These are phyloP conservation scores for Aspergillus sp. DNA, from an alignment of 2,329 filamentous ascomycete genomes.

Conservation along the genomic window DNA sequence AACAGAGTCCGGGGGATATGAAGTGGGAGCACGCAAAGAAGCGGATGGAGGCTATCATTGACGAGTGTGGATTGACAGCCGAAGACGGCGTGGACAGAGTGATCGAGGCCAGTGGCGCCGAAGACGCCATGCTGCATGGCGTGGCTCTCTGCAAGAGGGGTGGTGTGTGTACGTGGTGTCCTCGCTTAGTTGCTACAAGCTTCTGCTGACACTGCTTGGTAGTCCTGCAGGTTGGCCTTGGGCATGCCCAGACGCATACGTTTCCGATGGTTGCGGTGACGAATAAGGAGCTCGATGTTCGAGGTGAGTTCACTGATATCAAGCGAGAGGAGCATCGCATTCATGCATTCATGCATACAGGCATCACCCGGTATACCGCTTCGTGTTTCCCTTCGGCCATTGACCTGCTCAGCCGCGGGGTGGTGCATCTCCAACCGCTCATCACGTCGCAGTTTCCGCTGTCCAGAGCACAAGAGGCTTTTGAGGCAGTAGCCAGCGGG, in stretches of 20 bases:
- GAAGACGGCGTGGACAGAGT: neutral
- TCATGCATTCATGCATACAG: neutral
- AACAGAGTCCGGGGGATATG: too few relatives aligned
- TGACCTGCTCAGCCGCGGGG: neutral
- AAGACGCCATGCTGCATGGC: conserved; percentile 14
- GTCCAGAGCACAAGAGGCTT: neutral
- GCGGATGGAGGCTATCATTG: too few relatives aligned
- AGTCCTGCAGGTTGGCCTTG: neutral
- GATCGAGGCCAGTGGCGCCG: conserved; percentile 5
- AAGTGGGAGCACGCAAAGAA: too few relatives aligned
- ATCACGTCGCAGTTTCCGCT: neutral
- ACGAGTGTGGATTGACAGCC: too few relatives aligned
- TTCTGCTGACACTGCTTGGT: neutral
- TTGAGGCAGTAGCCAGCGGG: neutral
- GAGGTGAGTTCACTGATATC: neutral
- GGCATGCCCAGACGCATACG: neutral
- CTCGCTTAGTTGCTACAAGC: neutral
- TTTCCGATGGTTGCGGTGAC: neutral
- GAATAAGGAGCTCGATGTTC: neutral
- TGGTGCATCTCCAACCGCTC: neutral
- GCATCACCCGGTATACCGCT: neutral
- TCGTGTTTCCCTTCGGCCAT: neutral
- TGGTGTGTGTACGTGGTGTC: neutral
- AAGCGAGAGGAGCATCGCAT: too few relatives aligned
- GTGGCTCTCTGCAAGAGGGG: neutral